These are phyloP conservation scores for Patellifolia procumbens DNA, from an alignment of 179 eudicot genomes.

Conservation along the genomic window DNA sequence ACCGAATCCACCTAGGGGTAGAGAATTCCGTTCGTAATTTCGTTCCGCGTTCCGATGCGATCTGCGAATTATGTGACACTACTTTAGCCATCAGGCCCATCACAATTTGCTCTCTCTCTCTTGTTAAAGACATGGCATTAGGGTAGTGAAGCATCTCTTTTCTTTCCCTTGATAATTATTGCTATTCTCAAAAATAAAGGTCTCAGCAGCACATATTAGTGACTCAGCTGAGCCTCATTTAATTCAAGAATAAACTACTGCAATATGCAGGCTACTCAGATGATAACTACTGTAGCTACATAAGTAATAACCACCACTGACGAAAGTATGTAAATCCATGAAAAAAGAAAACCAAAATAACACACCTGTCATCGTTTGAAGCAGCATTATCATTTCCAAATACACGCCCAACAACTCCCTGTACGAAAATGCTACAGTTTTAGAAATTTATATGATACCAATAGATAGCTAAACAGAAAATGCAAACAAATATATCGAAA, in stretches of 20 bases:
- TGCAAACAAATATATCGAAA: background rate
- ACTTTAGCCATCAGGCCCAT: too few relatives aligned
- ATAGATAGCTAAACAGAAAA: background rate
- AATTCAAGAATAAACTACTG: background rate
- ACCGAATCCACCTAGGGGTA: too few relatives aligned
- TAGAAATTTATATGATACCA: background rate
- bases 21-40: too few relatives aligned
- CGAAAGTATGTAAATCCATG: background rate
- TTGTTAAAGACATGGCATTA: background rate
- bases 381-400: conserved; percentile 77
- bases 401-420: conserved; percentile 92
- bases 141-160: background rate
- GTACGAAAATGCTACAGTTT: conserved; percentile 29
- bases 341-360: background rate
- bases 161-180: background rate
- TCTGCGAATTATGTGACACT: too few relatives aligned
- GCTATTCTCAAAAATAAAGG: background rate
- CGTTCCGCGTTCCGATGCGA: too few relatives aligned
- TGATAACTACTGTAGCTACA: background rate
- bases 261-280: background rate
- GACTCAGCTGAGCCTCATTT: background rate
- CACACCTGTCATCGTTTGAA: conserved; percentile 82
- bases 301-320: background rate
- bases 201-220: background rate
- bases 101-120: too few relatives aligned